Evolutionary conservation across 2,329 filamentous ascomycete species (phyloP).

Genomic region (Fusarium nelsonii): DNA sequence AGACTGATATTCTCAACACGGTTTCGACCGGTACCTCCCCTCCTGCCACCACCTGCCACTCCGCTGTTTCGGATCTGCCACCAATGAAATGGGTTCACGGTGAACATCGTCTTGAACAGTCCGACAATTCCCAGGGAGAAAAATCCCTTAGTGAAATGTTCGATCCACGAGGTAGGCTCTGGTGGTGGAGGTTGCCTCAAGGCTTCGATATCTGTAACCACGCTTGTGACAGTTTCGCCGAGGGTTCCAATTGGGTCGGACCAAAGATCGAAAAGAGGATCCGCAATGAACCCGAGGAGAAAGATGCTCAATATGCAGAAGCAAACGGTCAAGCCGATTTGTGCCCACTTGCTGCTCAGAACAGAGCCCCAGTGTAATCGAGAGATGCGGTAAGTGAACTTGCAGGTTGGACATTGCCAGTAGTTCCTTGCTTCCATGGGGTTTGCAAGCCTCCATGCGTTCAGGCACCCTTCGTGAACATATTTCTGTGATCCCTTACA

Average conservation of each 20-base stretch:
- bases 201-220: slow-evolving; percentile 58
- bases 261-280: slow-evolving; percentile 91
- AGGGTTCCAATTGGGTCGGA: slow-evolving; percentile 79
- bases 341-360: slow-evolving; percentile 74
- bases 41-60: slow-evolving; percentile 63
- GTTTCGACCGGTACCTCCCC: slow-evolving; percentile 77
- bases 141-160: slow-evolving; percentile 90
- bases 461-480: slow-evolving; percentile 91
- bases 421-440: slow-evolving; percentile 76
- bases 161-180: slow-evolving; percentile 73
- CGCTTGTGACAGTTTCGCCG: slow-evolving; percentile 62
- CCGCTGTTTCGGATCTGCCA: slow-evolving; percentile 77
- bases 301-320: slow-evolving; percentile 83
- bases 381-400: slow-evolving; percentile 83
- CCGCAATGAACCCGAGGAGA: slow-evolving; percentile 88
- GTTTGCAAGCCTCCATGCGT: slow-evolving; percentile 82
- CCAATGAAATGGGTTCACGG: slow-evolving; percentile 81
- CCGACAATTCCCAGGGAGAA: slow-evolving; percentile 90
- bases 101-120: slow-evolving; percentile 82
- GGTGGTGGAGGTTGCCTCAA: slow-evolving; percentile 57
- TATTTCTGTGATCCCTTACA: slow-evolving; percentile 95
- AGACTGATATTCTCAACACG: slow-evolving; percentile 83
- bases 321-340: slow-evolving; percentile 76
- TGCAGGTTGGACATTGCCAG: slow-evolving; percentile 89
- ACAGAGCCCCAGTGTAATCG: slow-evolving; percentile 80